Evolutionary conservation across 257 asterid genomes (phyloP).

Genomic region (Solanum sitiens): DNA sequence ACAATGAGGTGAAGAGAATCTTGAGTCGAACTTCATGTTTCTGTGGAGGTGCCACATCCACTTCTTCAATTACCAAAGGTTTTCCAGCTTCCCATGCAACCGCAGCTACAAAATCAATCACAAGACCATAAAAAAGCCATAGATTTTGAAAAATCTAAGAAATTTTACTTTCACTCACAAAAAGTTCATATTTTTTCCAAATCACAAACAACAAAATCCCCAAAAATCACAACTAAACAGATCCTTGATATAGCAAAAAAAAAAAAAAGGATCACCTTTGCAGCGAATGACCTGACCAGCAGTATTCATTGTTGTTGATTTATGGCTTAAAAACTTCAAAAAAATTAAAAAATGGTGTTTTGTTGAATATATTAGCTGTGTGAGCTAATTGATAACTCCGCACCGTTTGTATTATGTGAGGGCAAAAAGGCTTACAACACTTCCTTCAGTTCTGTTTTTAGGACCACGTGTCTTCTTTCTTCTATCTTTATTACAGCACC

Average conservation of each 20-base stretch:
- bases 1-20: slow-evolving; percentile 72
- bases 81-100: slow-evolving; percentile 91
- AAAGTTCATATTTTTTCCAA: not conserved
- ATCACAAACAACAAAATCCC: not conserved
- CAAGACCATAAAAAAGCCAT: not conserved
- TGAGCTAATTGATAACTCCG: not conserved
- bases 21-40: slow-evolving; percentile 75
- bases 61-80: slow-evolving; percentile 82
- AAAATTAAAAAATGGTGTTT: not conserved
- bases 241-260: not conserved
- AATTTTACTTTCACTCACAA: not conserved
- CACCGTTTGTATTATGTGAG: not conserved
- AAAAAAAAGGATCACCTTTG: slow-evolving; percentile 14
- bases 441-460: not conserved
- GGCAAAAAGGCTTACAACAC: not conserved
- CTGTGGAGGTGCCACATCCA: slow-evolving; percentile 96
- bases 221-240: too few species aligned
- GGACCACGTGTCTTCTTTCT: not conserved
- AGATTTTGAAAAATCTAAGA: not conserved
- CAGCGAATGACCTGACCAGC: slow-evolving; percentile 33
- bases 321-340: not conserved
- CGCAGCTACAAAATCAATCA: slow-evolving; percentile 40
- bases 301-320: slow-evolving; percentile 12
- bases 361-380: not conserved
- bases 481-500: too few species aligned